Base-by-base conservation (phyloP, 495 filamentous ascomycete species). In the Bacidia gigantensis region DNA sequence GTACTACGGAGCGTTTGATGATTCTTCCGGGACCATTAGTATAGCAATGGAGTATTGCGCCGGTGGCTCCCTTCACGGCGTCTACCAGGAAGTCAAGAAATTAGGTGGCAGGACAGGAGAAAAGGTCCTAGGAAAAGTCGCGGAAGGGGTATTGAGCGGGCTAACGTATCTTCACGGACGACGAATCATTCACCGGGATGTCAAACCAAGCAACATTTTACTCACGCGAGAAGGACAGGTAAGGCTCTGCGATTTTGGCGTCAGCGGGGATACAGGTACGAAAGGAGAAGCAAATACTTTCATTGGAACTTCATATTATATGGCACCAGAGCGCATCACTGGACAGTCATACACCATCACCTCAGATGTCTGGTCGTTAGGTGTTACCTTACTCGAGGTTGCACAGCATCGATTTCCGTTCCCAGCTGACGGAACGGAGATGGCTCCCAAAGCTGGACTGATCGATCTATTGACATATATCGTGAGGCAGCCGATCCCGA, bases 21-120 rank as follows among this genome's bases (percentile, higher is more conserved):
- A 92, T 55, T 82, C 85, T 3, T 87, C 86, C 0, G 87, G 90
- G 29, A 97, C 92, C 17, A 97, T 98, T 53, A 90, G 85, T 42
- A 98, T 98, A 64, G 88, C 88, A 23, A 98, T 98, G 92, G 92
- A 98, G 64, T 96, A 95, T 62, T 98, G 92, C 64, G 92, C 97
- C 65, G 92, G 92, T 47, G 93, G 92, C 26, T 92, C 86, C 49
- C 77, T 98, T 26, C 87, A 98, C 67, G 87, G 84, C 61, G 88
- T 98, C 59, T 98, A 97, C 73, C 87, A 86, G 56, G 90, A 97
- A 67, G 87, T 98, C 48, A 95, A 94, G 70, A 84, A 87, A 59
- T 79, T 95, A 3, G 89, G 89, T 38, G 93, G 92, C 2, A 82
- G 92, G 17, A 96, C 90, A 0, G 92, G 92, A 53, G 92, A 98